Base-by-base conservation (phyloP, 805 yeast genomes). In the Scheffersomyces coipomensis region DNA sequence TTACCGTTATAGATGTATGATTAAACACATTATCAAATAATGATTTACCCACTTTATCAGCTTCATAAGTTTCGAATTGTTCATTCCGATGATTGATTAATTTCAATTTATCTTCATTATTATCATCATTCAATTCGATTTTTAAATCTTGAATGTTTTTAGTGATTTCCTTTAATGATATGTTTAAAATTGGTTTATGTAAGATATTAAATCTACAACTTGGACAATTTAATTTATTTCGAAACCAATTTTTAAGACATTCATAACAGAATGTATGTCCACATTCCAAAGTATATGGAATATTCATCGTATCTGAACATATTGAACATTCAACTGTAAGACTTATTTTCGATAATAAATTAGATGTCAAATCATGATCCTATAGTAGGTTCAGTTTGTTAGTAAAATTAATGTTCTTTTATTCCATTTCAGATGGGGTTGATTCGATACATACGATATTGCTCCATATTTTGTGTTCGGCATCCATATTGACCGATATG, bases 191-290 rank as follows among this genome's bases (percentile, higher is more conserved):
- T 1, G 91, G 91, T 9, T 66, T 60, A 2, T 60, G 60, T 22
- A 56, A 66, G 32, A 83, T 62, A 2, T 66, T 66, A 7, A 58
- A 55, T 19, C 91, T 68, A 50, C 91, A 85, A 6, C 81, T 66
- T 0, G 93, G 91, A 57, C 93, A 85, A n/a, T 77, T 69, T 37
- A 73, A 62, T 40, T 74, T 76, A 30, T 64, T 71, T 12, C 64
- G 64, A 33, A 83, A 74, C 91, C 93, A 85, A 18, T 72, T 68
- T 15, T 66, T 62, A n/a, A 83, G 54, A 54, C 91, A 66, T 17
- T 65, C 75, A 53, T 85, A 85, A 58, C 91, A 85, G 49, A 79
- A 84, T 22, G 84, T 76, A 54, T 85, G 93, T 2, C 91, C 91
- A 62, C 93, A 85, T 10, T 67, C 57, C 0, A 80, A 66, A 49